phyloP scores from a whole-genome alignment of 139 green algal genomes.

The Coccomyxa sp. region DNA sequence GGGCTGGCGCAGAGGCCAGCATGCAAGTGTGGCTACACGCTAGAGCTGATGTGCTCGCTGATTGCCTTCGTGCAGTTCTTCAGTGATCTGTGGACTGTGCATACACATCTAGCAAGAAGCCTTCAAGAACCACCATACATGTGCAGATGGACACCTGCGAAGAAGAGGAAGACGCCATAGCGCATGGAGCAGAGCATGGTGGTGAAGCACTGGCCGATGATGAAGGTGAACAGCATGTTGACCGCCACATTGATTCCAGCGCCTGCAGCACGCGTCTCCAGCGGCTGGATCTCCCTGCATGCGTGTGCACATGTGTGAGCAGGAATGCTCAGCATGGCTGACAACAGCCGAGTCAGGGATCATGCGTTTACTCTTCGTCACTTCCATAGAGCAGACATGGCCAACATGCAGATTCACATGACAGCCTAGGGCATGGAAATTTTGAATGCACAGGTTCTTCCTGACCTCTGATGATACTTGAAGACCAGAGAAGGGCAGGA shows the following conservation, averaged over 20 bases:
- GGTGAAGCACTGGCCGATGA: conserved; percentile 73
- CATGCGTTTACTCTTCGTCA: no score
- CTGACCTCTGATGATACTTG: background rate
- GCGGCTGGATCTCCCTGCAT: conserved; percentile 25
- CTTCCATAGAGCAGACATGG: no score
- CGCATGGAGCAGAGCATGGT: conserved; percentile 44
- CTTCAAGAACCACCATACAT: background rate
- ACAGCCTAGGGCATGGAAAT: background rate
- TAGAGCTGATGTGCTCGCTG: background rate
- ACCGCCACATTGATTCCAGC: conserved; percentile 30
- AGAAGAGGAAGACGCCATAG: conserved; percentile 1
- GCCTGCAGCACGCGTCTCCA: conserved; percentile 22
- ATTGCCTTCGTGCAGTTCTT: background rate
- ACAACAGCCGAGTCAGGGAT: no score
- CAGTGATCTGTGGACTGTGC: background rate
- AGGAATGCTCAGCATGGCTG: no score
- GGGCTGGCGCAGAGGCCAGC: background rate
- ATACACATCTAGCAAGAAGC: background rate
- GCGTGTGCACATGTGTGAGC: no score
- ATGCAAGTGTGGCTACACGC: no score
- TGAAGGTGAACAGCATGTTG: conserved; percentile 40
- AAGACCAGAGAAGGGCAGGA: background rate
- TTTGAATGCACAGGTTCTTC: background rate
- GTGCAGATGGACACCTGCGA: background rate
- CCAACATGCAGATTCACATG: background rate